Conservation (phyloP, 2,329 filamentous ascomycete genomes). For the Trichoderma semiorbis region DNA sequence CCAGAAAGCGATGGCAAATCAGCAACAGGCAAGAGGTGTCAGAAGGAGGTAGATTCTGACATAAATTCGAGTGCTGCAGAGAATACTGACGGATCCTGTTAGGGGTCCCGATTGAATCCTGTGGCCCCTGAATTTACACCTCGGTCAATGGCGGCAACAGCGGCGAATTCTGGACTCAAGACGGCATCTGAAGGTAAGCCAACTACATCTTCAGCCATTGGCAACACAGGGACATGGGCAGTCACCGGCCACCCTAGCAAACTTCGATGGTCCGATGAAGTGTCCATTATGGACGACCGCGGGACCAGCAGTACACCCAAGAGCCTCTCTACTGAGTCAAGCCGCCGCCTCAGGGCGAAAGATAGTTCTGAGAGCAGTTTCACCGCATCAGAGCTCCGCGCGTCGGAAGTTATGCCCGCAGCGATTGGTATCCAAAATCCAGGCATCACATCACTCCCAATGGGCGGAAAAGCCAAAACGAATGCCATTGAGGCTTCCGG, state of each 20-base stretch:
- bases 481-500: background rate
- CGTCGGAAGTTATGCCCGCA: conserved; percentile 22
- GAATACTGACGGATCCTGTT: conserved; percentile 25
- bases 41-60: conserved; percentile 52
- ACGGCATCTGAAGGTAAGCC: background rate
- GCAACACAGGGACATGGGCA: background rate
- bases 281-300: conserved; percentile 18
- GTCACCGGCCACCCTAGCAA: conserved; percentile 4
- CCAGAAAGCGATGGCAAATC: conserved; percentile 29
- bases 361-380: background rate
- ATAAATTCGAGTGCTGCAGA: conserved; percentile 24
- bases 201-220: background rate
- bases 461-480: background rate
- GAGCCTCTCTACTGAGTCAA: background rate
- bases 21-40: conserved; percentile 33
- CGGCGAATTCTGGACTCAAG: background rate
- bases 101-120: conserved; percentile 55
- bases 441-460: background rate
- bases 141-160: conserved; percentile 23
- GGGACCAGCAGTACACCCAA: background rate
- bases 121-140: conserved; percentile 55
- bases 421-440: background rate
- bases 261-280: conserved; percentile 32
- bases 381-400: conserved; percentile 12
- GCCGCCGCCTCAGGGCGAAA: background rate